Evolutionary conservation across 2,329 filamentous ascomycete species (phyloP), one percentile per base, ranked within the genome.

Genomic region (Hymenoscyphus scutula): DNA sequence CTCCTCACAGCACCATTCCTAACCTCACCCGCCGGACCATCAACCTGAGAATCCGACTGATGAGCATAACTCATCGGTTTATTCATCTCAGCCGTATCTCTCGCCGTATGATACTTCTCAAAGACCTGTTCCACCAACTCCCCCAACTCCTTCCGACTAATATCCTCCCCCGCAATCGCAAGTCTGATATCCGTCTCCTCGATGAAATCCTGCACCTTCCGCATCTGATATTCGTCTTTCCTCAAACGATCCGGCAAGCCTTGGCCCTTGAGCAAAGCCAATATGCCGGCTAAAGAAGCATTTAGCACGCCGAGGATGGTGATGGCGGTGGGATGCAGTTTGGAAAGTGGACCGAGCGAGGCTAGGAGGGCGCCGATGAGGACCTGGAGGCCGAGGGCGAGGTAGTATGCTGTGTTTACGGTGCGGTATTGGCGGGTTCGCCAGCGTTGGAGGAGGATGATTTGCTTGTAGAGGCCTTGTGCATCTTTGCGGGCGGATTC

Each of bases 291-390:
- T 5, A 88, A 78, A 3, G 86, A 74, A 2, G 85, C 88, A 69
- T 89, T 89, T 11, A 84, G 72, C 1, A 85, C 85, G 2, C 87
- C 86, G 0, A 89, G 76, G 0, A 83, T 73, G 10, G 84, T 85
- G 71, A 89, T 70, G 5, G 67, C 83, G 23, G 79, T 76, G 19
- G 82, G 73, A 65, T 87, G 80, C 17, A 80, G 75, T 1, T 81
- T 77, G 17, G 80, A 76, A 0, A 71, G 70, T 0, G 81, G 75
- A 0, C 81, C 80, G 8, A 83, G 72, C 0, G 78, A 76, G 1
- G 81, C 81, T 13, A 84, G 73, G 0, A 74, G 74, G 0, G 81
- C 81, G 3, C 79, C 80, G 55, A 82, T 75, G 45, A 82, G 69
- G 53, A 83, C 76, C 65, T 83, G 80, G 1, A 73, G 66, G 45